Evolutionary conservation across 495 filamentous ascomycete species (phyloP).

Genomic region (Penicillium arizonense): DNA sequence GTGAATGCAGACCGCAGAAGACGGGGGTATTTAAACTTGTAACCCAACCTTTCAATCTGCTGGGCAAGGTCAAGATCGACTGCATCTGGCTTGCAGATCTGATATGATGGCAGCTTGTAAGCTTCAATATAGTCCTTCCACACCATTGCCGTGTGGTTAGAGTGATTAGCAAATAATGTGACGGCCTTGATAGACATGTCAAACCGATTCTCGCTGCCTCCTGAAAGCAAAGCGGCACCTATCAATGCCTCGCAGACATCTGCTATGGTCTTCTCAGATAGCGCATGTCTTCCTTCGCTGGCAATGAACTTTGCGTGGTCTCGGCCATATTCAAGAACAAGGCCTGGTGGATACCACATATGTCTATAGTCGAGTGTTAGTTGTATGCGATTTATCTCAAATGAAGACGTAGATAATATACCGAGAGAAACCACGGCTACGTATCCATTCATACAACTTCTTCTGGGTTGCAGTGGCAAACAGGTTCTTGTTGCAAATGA

Average conservation of each 20-base stretch:
- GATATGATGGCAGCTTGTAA: slow-evolving; percentile 74
- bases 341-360: slow-evolving; percentile 78
- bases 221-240: slow-evolving; percentile 76
- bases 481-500: slow-evolving; percentile 91
- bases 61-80: slow-evolving; percentile 62
- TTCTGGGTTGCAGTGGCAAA: slow-evolving; percentile 69
- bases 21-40: slow-evolving; percentile 76
- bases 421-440: slow-evolving; percentile 78
- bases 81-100: slow-evolving; percentile 48
- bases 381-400: background rate
- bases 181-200: slow-evolving; percentile 85
- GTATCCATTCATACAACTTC: slow-evolving; percentile 70
- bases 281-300: slow-evolving; percentile 56
- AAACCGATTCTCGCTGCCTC: slow-evolving; percentile 55
- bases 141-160: slow-evolving; percentile 61
- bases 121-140: slow-evolving; percentile 71
- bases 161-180: slow-evolving; percentile 65
- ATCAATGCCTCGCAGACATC: slow-evolving; percentile 97
- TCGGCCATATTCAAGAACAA: slow-evolving; percentile 62
- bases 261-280: slow-evolving; percentile 91
- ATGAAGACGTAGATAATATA: slow-evolving; percentile 18
- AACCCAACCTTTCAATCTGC: slow-evolving; percentile 67
- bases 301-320: slow-evolving; percentile 52
- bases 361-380: slow-evolving; percentile 23
- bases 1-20: slow-evolving; percentile 83